These are phyloP conservation scores for Geotrichum candidum DNA, from an alignment of 1,139 yeast species.

Conservation along the genomic window DNA sequence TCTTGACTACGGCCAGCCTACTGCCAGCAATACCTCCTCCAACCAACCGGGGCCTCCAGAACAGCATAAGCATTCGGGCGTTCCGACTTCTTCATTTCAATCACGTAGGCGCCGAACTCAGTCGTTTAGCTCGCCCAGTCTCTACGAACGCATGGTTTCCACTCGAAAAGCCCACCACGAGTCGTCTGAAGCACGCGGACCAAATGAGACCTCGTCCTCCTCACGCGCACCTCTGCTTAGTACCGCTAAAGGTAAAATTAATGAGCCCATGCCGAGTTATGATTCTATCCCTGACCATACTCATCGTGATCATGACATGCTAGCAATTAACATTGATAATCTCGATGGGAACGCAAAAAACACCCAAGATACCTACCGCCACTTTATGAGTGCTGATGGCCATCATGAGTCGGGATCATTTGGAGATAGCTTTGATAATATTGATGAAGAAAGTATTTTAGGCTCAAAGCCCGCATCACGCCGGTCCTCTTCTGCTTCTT, in stretches of 20 bases:
- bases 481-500: conserved; percentile 61
- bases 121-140: conserved; percentile 3
- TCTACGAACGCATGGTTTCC: neutral
- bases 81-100: neutral
- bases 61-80: neutral
- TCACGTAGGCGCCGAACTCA: neutral
- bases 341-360: neutral
- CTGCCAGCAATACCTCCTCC: neutral
- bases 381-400: neutral
- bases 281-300: neutral
- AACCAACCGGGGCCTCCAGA: neutral
- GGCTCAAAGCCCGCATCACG: conserved; percentile 67
- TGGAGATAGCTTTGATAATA: neutral
- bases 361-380: neutral
- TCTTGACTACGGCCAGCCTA: neutral
- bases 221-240: conserved; percentile 6
- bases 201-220: neutral
- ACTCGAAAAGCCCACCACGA: neutral
- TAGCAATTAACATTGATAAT: conserved; percentile 9
- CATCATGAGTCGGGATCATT: neutral
- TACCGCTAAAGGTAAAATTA: neutral
- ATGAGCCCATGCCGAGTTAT: conserved; percentile 6
- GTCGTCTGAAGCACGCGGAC: neutral
- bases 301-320: neutral
- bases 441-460: conserved; percentile 7